Evolutionary conservation across 169 alveolate genomes (phyloP), one percentile per base, ranked within the genome.

Genomic region (Cytauxzoon felis): DNA sequence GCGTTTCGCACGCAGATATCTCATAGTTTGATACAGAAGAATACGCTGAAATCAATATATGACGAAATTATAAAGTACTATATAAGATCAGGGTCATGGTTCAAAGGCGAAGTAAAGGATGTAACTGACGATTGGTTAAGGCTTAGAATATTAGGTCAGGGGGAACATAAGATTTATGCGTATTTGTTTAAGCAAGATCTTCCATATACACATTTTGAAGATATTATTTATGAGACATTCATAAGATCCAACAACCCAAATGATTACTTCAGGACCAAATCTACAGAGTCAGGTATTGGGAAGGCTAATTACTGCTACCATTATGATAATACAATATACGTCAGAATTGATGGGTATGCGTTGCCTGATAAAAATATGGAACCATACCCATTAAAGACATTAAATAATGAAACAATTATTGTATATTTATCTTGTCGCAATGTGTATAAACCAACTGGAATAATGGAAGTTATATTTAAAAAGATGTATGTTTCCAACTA

Each of bases 171-270:
- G 26, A 56, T 56, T 36, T 4, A 41, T 6, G 86, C 76, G n/a
- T 58, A 40, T 9, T 26, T 76, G 29, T 52, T 49, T 24, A 24
- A 29, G 42, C 56, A 50, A 47, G 76, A 76, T 18, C 41, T 58
- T 51, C 86, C 86, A 5, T 76, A 76, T 48, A 57, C 42, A 40
- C 49, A 58, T 67, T 76, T 81, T 11, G 81, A 66, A 33, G 76
- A 71, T 9, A 34, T 76, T 24, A 27, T 76, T 19, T 60, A 76
- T 27, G 75, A 66, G 23, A 47, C 69, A 19, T 76, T 65, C 52
- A 64, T 36, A 27, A 57, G 58, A 23, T 32, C 21, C 13, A 57
- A 65, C 32, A 24, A 6, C 21, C 72, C 80, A 33, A 36, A 57
- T 42, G 76, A 58, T 11, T 32, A 59, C 58, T 76, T 66, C 67